Conservation (phyloP, 345 rosid species). For the Gossypium stocksii region DNA sequence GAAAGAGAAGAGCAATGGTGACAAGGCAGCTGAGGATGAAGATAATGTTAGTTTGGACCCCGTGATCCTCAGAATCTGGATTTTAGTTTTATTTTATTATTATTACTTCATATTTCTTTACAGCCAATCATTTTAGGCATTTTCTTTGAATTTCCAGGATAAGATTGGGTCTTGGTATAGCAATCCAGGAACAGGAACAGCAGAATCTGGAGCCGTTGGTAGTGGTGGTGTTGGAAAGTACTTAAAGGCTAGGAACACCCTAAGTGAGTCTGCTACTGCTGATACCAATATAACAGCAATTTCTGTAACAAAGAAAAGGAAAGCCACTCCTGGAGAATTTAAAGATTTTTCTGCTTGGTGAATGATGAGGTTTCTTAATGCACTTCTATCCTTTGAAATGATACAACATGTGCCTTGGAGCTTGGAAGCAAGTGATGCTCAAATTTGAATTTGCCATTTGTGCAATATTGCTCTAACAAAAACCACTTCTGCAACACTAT, state of each 20-base stretch:
- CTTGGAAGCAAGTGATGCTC: background rate
- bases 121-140: background rate
- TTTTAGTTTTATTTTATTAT: background rate
- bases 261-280: slow-evolving; percentile 28
- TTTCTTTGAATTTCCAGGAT: slow-evolving; percentile 44
- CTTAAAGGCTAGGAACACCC: slow-evolving; percentile 55
- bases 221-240: slow-evolving; percentile 54
- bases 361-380: slow-evolving; percentile 30
- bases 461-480: background rate
- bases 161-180: slow-evolving; percentile 92
- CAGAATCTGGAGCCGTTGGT: slow-evolving; percentile 41
- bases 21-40: slow-evolving; percentile 46
- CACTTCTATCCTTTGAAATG: background rate
- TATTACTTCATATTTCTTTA: background rate
- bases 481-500: background rate
- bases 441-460: background rate
- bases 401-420: background rate
- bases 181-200: slow-evolving; percentile 70
- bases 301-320: slow-evolving; percentile 58
- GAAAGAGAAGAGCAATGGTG: slow-evolving; percentile 62
- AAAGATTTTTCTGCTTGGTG: slow-evolving; percentile 84
- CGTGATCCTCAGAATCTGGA: background rate
- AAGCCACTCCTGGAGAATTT: slow-evolving; percentile 50
- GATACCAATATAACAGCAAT: slow-evolving; percentile 31
- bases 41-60: slow-evolving; percentile 42